Evolutionary conservation across 148 eudicot species (phyloP), one percentile per base, ranked within the genome.

Genomic region (Vaccinium macrocarpon): DNA sequence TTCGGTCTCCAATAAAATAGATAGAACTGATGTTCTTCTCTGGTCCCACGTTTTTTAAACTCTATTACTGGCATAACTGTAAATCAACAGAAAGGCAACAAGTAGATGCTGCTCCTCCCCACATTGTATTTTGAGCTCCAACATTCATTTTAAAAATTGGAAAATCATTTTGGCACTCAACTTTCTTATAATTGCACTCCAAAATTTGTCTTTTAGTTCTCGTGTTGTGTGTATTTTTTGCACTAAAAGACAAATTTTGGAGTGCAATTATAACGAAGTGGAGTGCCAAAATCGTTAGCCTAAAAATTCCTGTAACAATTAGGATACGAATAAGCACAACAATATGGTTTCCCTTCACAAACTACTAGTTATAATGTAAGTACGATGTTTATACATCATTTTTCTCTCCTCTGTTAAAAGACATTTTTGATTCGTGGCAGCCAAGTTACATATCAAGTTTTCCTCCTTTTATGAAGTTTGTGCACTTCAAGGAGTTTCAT

Each of bases 101-200:
- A 76, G 52, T 76, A 10, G 18, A 25, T 81, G 15, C 57, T 23
- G 42, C 42, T 13, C 29, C 49, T 62, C 74, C 42, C 11, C 7
- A n/a, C 61, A 42, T 21, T 80, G 53, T 46, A 81, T 81, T 49
- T 66, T n/a, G 51, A 81, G 62, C 56, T 62, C 50, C 46, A 49
- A 13, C 16, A 53, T 6, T 18, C 19, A 51, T 51, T 9, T 52
- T 42, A 42, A 42, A 42, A 42, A 4, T 42, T 42, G 35, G 35
- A 32, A 32, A 32, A 32, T 32, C 2, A 32, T 32, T 32, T 32
- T 32, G 35, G 35, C 35, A 32, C 35, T 32, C 0, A 2, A 32
- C 35, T 29, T 29, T 32, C 35, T 32, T 32, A 32, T 32, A 32
- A 32, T 32, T 32, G 0, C 35, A 32, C 35, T 32, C 35, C 35